Evolutionary conservation across 768 basidiomycete species (phyloP).

Genomic region (Cyathus striatus): DNA sequence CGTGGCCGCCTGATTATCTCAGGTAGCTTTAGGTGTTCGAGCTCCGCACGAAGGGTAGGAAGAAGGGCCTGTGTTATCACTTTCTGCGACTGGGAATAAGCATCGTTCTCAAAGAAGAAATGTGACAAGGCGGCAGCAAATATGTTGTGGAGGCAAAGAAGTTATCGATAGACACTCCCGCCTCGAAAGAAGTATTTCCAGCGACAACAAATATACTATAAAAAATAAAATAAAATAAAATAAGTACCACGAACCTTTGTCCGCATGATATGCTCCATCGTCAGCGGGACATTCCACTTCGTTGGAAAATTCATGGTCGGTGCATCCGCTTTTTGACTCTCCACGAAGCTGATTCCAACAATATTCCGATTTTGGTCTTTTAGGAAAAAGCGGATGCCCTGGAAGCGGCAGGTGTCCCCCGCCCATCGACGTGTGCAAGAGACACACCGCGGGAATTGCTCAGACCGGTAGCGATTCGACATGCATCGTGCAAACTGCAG

Average conservation of each 20-base stretch:
- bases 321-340: slow-evolving; percentile 51
- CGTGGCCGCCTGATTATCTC: slow-evolving; percentile 68
- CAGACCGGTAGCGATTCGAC: slow-evolving; percentile 71
- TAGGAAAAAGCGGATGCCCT: slow-evolving; percentile 76
- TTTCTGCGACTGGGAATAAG: slow-evolving; percentile 37
- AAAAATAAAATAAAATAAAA: not conserved
- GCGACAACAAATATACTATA: slow-evolving; percentile 7
- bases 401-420: slow-evolving; percentile 83
- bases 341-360: slow-evolving; percentile 65
- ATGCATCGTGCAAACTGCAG: slow-evolving; percentile 79
- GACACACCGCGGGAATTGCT: slow-evolving; percentile 75
- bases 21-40: slow-evolving; percentile 48
- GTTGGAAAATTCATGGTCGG: slow-evolving; percentile 61
- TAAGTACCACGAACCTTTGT: slow-evolving; percentile 56
- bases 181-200: no score
- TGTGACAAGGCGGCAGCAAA: no score
- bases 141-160: no score
- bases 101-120: no score
- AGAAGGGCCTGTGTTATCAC: slow-evolving; percentile 67
- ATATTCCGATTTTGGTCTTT: slow-evolving; percentile 55
- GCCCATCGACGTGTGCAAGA: slow-evolving; percentile 86
- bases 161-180: no score
- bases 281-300: slow-evolving; percentile 61
- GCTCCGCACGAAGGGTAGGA: slow-evolving; percentile 60
- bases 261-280: slow-evolving; percentile 42